phyloP scores from a whole-genome alignment of 106 monocot species.

The Dendrobium nobile region DNA sequence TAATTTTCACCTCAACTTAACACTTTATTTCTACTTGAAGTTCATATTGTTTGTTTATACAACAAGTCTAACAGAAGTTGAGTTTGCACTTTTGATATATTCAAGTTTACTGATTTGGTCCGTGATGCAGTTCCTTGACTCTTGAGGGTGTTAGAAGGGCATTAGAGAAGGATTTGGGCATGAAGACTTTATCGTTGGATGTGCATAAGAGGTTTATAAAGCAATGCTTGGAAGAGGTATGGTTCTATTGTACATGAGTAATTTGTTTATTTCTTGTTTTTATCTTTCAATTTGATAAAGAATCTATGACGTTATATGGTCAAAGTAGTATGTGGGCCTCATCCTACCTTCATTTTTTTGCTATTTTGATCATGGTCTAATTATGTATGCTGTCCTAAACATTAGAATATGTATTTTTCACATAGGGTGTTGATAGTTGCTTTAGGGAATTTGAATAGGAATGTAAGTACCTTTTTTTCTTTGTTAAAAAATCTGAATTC shows the following conservation, averaged over 20 bases:
- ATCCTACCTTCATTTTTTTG: not conserved
- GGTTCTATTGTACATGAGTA: not conserved
- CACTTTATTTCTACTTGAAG: not conserved
- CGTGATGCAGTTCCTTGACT: constrained; percentile 69
- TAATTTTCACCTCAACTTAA: not conserved
- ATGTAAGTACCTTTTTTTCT: not conserved
- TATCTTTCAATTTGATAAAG: not conserved
- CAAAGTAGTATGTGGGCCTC: not conserved
- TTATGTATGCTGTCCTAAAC: not conserved
- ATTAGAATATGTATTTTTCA: not conserved
- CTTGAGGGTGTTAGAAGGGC: constrained; percentile 88
- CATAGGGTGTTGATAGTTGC: not conserved
- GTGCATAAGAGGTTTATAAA: constrained; percentile 74
- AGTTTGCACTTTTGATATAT: not conserved
- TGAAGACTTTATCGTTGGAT: constrained; percentile 65
- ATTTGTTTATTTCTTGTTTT: not conserved
- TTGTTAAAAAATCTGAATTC: not conserved
- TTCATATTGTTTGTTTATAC: not conserved
- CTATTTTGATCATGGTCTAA: not conserved
- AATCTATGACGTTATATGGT: not conserved
- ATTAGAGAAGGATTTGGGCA: constrained; percentile 75
- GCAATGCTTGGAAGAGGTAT: constrained; percentile 78
- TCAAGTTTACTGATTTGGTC: not conserved
- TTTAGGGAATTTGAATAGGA: not conserved
- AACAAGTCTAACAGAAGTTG: not conserved